Evolutionary conservation across 495 filamentous ascomycete genomes (phyloP).

Genomic region (Cercophora sp.): DNA sequence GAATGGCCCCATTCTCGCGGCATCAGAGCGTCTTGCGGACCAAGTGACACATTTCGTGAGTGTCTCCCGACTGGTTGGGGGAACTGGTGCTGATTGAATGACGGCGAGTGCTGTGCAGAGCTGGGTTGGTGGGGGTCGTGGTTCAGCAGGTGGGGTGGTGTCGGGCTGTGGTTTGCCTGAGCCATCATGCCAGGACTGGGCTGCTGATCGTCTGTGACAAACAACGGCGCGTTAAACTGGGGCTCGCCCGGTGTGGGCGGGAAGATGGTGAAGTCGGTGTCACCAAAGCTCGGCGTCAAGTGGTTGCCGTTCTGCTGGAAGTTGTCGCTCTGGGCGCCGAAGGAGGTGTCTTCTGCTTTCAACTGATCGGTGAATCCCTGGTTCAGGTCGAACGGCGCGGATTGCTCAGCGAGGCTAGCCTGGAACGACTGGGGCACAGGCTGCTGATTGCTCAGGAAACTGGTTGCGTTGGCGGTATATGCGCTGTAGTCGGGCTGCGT

Average conservation of each 20-base stretch:
- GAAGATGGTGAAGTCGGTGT: slow-evolving; percentile 53
- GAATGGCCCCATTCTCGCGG: slow-evolving; percentile 68
- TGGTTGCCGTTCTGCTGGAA: slow-evolving; percentile 29
- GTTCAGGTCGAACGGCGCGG: slow-evolving; percentile 36
- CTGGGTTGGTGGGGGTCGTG: slow-evolving; percentile 53
- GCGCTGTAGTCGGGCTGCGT: slow-evolving; percentile 33
- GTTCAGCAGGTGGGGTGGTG: slow-evolving; percentile 67
- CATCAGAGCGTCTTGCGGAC: slow-evolving; percentile 69
- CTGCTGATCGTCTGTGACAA: slow-evolving; percentile 50
- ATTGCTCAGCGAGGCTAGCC: slow-evolving; percentile 27
- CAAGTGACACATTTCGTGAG: slow-evolving; percentile 77
- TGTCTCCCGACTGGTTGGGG: slow-evolving; percentile 52
- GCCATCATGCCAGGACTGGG: slow-evolving; percentile 65
- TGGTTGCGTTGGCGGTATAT: slow-evolving; percentile 30
- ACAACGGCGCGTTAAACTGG: slow-evolving; percentile 46
- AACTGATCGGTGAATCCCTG: slow-evolving; percentile 37
- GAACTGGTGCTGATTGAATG: slow-evolving; percentile 55
- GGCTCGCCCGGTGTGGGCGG: slow-evolving; percentile 38
- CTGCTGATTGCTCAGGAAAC: slow-evolving; percentile 40
- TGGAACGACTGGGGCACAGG: slow-evolving; percentile 34
- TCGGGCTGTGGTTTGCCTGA: slow-evolving; percentile 54
- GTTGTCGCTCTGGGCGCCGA: slow-evolving; percentile 21
- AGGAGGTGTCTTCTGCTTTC: slow-evolving; percentile 31
- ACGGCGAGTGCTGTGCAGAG: slow-evolving; percentile 55
- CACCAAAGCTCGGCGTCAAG: slow-evolving; percentile 39